A percentile compares a stretch with the other conserved stretches of the same genome.
These are phyloP conservation scores for Starmerella powellii DNA, from an alignment of 805 yeast species.

Conservation along the genomic window DNA sequence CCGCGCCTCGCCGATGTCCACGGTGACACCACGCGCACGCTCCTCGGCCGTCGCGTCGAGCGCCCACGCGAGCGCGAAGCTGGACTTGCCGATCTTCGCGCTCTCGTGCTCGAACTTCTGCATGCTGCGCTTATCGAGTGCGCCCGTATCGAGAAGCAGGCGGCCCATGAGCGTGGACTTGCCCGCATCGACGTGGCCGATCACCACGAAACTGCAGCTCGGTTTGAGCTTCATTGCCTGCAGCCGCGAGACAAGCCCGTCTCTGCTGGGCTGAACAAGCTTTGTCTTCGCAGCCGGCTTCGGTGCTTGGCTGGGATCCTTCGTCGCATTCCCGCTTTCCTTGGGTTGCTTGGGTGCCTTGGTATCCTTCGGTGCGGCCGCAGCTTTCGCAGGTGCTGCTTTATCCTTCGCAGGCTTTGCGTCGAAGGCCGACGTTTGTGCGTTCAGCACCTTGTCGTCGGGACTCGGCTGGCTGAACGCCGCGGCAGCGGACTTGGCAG, in stretches of 20 bases:
- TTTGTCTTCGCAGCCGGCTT: conserved; percentile 6
- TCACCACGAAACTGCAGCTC: conserved; percentile 46
- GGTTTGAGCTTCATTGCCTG: conserved; percentile 27
- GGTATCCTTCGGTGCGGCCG: no score
- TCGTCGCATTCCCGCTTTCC: no score
- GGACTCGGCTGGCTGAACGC: conserved; percentile 51
- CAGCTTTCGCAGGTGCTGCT: no score
- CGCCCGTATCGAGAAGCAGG: conserved; percentile 51
- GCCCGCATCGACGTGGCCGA: conserved; percentile 82
- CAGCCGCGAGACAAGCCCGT: conserved; percentile 31
- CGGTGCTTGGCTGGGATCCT: no score
- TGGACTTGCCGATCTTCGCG: conserved; percentile 55
- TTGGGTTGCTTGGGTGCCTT: no score
- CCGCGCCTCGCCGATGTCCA: conserved; percentile 58
- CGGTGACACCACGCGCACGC: conserved; percentile 62
- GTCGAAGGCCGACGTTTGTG: conserved; percentile 36
- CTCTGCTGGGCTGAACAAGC: conserved; percentile 2
- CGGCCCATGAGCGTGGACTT: conserved; percentile 73
- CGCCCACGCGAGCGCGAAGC: conserved; percentile 77
- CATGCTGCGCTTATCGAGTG: conserved; percentile 51
- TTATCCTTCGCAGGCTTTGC: neutral
- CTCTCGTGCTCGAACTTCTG: conserved; percentile 54
- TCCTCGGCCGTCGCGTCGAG: conserved; percentile 74
- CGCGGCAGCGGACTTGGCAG: conserved; percentile 37
- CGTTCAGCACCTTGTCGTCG: conserved; percentile 55